Evolutionary conservation across 306 rosid species (phyloP).

Genomic region (Castanea mollissima): DNA sequence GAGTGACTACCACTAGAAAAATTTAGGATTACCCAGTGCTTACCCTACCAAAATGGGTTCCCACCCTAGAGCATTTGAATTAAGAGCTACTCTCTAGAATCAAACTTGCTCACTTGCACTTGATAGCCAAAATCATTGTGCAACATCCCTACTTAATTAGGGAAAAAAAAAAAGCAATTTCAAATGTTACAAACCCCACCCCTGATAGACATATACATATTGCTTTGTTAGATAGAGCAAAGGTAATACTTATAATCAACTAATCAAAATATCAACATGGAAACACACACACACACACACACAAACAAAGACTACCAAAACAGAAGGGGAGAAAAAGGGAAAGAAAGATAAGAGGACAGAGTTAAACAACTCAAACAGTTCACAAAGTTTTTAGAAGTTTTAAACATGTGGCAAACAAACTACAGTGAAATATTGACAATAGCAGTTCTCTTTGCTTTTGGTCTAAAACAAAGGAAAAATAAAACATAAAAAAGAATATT

Average conservation of each 20-base stretch:
- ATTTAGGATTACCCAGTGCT: too few species aligned
- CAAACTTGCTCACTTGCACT: too few species aligned
- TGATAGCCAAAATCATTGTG: background rate
- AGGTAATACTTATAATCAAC: background rate
- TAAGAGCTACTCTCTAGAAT: too few species aligned
- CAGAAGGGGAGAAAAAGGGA: too few species aligned
- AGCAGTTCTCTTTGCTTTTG: background rate
- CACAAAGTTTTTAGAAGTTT: background rate
- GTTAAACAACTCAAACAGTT: background rate
- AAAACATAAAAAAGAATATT: background rate
- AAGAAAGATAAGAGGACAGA: background rate
- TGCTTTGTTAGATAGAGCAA: background rate
- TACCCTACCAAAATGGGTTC: too few species aligned
- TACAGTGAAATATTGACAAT: background rate
- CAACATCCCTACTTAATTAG: background rate
- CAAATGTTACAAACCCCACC: background rate
- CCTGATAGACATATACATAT: too few species aligned
- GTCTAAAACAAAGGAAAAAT: background rate
- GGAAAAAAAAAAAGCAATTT: background rate
- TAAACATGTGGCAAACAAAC: background rate
- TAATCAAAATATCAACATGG: background rate
- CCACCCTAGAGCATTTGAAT: too few species aligned
- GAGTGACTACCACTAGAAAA: too few species aligned
- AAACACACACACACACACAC: too few species aligned
- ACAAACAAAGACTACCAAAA: too few species aligned